Percentiles rank a stretch among this genome's conserved stretches.
Conservation (phyloP, 2,329 filamentous ascomycete genomes). For the Alternaria sp. region DNA sequence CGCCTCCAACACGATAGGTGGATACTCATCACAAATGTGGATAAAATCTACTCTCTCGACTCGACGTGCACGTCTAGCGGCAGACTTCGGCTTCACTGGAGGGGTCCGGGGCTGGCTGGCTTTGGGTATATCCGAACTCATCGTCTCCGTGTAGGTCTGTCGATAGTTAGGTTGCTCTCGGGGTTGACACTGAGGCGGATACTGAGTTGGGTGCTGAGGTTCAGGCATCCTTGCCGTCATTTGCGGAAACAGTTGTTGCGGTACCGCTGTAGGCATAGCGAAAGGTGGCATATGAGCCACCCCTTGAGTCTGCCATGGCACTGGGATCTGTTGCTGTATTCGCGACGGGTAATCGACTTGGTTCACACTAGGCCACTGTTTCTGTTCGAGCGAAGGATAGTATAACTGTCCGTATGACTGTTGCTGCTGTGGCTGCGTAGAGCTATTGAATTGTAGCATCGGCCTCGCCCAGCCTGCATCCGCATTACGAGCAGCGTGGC, state of each 20-base stretch:
- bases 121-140: conserved; percentile 4
- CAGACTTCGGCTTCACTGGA: neutral
- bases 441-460: conserved; percentile 2
- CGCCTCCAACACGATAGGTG: conserved; percentile 23
- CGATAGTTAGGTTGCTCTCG: conserved; percentile 1
- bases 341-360: neutral
- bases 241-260: neutral
- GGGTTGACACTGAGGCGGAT: conserved; percentile 5
- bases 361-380: neutral
- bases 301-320: conserved; percentile 7
- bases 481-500: neutral
- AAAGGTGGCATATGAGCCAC: neutral
- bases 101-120: neutral
- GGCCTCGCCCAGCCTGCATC: conserved; percentile 3
- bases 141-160: conserved; percentile 1
- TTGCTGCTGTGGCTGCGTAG: conserved; percentile 5
- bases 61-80: neutral
- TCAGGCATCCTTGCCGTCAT: neutral
- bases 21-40: conserved; percentile 33
- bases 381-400: neutral
- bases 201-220: conserved; percentile 6
- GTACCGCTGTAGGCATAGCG: neutral
- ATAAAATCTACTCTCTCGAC: conserved; percentile 28
- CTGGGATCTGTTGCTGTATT: neutral
- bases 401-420: conserved; percentile 1